A percentile compares a stretch with the other conserved stretches of the same genome.
Conservation (phyloP, 2,329 filamentous ascomycete species). For the Zymoseptoria passerinii region DNA sequence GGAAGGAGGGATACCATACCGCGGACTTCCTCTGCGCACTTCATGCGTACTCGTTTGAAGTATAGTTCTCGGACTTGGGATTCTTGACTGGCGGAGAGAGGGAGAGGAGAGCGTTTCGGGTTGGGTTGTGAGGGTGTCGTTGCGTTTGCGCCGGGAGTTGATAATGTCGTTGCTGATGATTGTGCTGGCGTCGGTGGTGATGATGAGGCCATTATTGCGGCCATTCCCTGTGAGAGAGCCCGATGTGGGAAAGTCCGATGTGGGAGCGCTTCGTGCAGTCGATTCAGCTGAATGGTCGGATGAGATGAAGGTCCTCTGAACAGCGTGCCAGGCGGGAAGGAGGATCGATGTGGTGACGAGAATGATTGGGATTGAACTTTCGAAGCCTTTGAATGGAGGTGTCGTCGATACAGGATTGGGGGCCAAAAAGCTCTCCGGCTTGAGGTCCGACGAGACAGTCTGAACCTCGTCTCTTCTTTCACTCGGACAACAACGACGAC, state of each 20-base stretch:
- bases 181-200: neutral
- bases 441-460: neutral
- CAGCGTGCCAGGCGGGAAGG: neutral
- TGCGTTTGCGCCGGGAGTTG: slow-evolving; percentile 4
- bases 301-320: neutral
- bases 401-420: neutral
- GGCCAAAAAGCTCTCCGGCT: neutral
- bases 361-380: neutral
- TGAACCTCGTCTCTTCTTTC: neutral
- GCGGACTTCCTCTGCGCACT: slow-evolving; percentile 56
- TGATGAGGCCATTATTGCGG: slow-evolving; percentile 13
- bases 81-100: slow-evolving; percentile 74
- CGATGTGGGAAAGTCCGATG: neutral
- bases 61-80: slow-evolving; percentile 73
- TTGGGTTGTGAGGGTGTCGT: slow-evolving; percentile 6
- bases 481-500: neutral
- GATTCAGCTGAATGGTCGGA: neutral
- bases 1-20: slow-evolving; percentile 25
- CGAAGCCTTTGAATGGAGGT: neutral
- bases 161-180: neutral
- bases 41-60: slow-evolving; percentile 65
- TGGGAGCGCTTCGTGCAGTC: neutral
- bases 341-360: neutral
- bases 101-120: slow-evolving; percentile 62
- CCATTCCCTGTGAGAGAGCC: slow-evolving; percentile 5